A percentile compares a stretch with the other conserved stretches of the same genome.
phyloP scores from a whole-genome alignment of 352 stramenopile genomes.

The Phytophthora pistaciae region DNA sequence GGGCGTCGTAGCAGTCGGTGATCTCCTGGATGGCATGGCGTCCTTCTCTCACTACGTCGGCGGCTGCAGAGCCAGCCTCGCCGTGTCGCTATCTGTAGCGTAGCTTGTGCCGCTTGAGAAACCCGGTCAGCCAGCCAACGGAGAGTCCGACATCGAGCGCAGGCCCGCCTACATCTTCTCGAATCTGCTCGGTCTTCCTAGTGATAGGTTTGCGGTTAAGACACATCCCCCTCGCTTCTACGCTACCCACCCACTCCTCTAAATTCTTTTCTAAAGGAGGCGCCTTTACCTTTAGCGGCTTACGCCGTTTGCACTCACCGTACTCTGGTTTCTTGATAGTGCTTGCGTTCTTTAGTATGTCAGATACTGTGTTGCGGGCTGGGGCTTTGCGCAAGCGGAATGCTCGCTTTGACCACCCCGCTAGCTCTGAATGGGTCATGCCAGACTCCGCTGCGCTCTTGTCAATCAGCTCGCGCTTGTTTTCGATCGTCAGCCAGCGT shows the following conservation, averaged over 20 bases:
- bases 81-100: neutral
- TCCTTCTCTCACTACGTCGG: neutral
- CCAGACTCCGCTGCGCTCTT: neutral
- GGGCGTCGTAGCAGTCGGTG: neutral
- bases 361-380: neutral
- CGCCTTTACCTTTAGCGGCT: neutral
- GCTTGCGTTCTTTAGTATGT: neutral
- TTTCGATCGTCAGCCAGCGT: neutral
- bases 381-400: neutral
- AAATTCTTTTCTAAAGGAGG: neutral
- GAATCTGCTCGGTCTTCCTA: neutral
- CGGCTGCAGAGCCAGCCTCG: neutral
- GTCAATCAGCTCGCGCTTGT: neutral
- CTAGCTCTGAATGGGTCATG: neutral
- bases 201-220: neutral
- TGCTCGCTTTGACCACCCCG: neutral
- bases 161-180: neutral
- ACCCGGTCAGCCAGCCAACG: neutral
- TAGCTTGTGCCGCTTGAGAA: neutral
- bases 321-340: neutral
- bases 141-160: neutral
- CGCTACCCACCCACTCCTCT: neutral
- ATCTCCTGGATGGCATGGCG: neutral
- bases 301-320: neutral
- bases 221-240: neutral